phyloP scores from a whole-genome alignment of 2,329 filamentous ascomycete genomes.

The Neofusicoccum laricinum region DNA sequence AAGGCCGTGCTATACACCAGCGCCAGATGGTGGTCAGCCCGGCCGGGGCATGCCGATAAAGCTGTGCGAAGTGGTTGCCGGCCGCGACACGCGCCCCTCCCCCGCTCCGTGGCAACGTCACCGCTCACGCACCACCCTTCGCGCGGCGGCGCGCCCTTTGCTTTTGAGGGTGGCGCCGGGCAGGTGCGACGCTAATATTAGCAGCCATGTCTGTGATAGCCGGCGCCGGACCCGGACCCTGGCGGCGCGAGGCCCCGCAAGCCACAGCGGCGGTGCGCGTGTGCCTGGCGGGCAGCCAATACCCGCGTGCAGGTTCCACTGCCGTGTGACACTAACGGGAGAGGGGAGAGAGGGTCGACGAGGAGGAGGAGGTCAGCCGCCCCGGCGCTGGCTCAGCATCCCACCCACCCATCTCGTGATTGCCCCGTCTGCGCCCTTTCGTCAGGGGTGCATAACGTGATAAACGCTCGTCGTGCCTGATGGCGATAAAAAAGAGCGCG shows the following conservation, averaged over 20 bases:
- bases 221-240: not conserved
- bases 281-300: slow-evolving; percentile 2
- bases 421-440: not conserved
- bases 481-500: too few species aligned
- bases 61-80: slow-evolving; percentile 4
- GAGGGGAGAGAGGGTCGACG: not conserved
- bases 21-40: not conserved
- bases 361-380: not conserved
- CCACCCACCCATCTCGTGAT: not conserved
- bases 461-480: not conserved
- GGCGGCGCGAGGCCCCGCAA: not conserved
- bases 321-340: not conserved
- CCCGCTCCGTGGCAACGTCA: not conserved
- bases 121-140: not conserved
- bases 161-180: not conserved
- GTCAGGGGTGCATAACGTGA: slow-evolving; percentile 3
- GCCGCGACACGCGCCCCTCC: not conserved
- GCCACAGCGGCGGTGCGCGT: not conserved
- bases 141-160: not conserved
- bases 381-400: not conserved
- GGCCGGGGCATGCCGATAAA: slow-evolving; percentile 3
- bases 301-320: not conserved
- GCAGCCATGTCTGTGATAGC: not conserved
- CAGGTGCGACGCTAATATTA: slow-evolving; percentile 1
- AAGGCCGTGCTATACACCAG: not conserved